Evolutionary conservation across 1,139 yeast species (phyloP).

Genomic region (Hemisphaericaspora lyxosophila): DNA sequence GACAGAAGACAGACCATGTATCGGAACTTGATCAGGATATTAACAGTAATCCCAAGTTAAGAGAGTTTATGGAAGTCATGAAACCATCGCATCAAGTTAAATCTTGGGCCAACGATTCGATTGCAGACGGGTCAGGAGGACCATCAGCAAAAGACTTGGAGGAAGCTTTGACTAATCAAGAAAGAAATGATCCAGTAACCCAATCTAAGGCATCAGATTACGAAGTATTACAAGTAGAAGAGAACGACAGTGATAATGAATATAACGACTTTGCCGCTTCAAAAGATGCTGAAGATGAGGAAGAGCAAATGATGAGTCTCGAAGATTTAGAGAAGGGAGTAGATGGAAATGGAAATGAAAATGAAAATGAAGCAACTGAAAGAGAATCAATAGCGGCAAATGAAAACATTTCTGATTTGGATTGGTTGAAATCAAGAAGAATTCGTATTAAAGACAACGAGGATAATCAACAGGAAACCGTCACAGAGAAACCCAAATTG

Average conservation of each 20-base stretch:
- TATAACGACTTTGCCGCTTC: slow-evolving; percentile 52
- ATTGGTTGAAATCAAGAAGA: slow-evolving; percentile 83
- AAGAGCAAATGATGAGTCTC: slow-evolving; percentile 20
- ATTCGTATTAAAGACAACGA: slow-evolving; percentile 65
- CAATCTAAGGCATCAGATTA: slow-evolving; percentile 8
- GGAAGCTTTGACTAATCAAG: slow-evolving; percentile 34
- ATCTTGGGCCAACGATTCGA: slow-evolving; percentile 77
- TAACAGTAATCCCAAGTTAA: slow-evolving; percentile 63
- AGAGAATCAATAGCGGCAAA: slow-evolving; percentile 42
- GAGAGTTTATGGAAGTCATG: slow-evolving; percentile 81
- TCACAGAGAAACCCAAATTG: slow-evolving; percentile 15
- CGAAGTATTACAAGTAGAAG: slow-evolving; percentile 34
- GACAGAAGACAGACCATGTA: slow-evolving; percentile 22
- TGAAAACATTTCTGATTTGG: slow-evolving; percentile 70
- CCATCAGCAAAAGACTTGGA: slow-evolving; percentile 46
- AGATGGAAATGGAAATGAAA: slow-evolving; percentile 11
- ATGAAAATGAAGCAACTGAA: slow-evolving; percentile 14
- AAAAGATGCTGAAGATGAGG: slow-evolving; percentile 24
- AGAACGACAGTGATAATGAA: slow-evolving; percentile 65
- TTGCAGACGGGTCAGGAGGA: slow-evolving; percentile 54
- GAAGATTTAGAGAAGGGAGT: slow-evolving; percentile 16
- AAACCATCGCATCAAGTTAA: slow-evolving; percentile 65
- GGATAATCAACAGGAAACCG: slow-evolving; percentile 19
- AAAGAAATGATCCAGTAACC: slow-evolving; percentile 15
- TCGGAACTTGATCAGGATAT: slow-evolving; percentile 56